phyloP scores from a whole-genome alignment of 177 flowering plant genomes.

The Tripterygium wilfordii region DNA sequence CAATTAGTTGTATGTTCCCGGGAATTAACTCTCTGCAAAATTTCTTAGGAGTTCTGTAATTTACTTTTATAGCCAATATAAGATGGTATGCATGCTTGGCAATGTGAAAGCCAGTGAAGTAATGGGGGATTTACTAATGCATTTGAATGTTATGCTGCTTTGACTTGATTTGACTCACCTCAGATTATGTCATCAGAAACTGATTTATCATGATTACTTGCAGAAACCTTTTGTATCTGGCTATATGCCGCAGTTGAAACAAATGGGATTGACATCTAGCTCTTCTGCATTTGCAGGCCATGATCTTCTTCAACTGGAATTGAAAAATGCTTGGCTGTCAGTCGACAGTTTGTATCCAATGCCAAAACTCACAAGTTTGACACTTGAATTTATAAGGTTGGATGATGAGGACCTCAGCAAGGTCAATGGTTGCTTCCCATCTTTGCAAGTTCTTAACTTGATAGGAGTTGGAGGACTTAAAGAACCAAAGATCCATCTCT shows the following conservation, averaged over 20 bases:
- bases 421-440: slow-evolving; percentile 39
- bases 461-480: slow-evolving; percentile 46
- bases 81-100: no score
- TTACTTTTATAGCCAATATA: no score
- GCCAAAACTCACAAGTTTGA: slow-evolving; percentile 38
- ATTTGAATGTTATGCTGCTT: no score
- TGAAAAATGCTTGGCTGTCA: slow-evolving; percentile 54
- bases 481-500: slow-evolving; percentile 35
- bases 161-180: no score
- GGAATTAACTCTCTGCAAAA: no score
- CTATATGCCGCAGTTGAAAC: neutral
- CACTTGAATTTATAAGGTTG: slow-evolving; percentile 39
- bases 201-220: no score
- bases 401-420: slow-evolving; percentile 46
- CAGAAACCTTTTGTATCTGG: no score
- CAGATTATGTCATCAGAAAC: no score
- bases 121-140: no score
- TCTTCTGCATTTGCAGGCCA: slow-evolving; percentile 23
- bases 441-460: slow-evolving; percentile 31
- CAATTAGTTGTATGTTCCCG: no score
- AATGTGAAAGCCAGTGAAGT: no score
- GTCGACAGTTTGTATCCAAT: slow-evolving; percentile 37
- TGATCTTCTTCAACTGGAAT: slow-evolving; percentile 26
- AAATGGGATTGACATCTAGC: neutral
- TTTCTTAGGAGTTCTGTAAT: no score